Base-by-base conservation (phyloP, 805 yeast species). In the Candida sanyiensis region DNA sequence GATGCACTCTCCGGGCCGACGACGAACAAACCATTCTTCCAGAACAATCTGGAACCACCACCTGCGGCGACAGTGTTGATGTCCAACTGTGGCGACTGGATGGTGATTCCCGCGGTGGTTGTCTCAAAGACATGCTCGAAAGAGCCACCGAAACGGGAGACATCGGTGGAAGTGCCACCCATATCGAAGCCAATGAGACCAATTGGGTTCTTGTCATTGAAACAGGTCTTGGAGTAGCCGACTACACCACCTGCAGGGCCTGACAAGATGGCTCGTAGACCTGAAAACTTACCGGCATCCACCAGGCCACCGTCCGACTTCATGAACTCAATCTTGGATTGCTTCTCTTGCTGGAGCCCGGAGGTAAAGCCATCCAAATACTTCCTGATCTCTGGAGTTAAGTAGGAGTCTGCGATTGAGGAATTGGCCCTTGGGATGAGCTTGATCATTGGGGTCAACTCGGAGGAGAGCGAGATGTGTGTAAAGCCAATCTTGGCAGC, bases 221-320 rank as follows among this genome's bases (percentile, higher is more conserved):
- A 86, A 45, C 95, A 84, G 0, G 97, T 89, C 37, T 76, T 72
- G 0, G 96, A 85, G 51, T 78, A 85, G 0, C 97, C 97, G 24
- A 90, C 96, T 42, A 90, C 95, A 35, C 97, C 97, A 27, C 97
- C 97, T 8, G 97, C 97, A 3, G 97, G 97, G 3, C 97, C 97
- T 1, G 96, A 86, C 25, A 90, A 62, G 35, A 90, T 83, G 4
- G 97, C 95, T 49, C 78, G 73, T 26, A 90, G 66, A 2, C 97
- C 97, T 0, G 96, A 81, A 57, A 90, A 90, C 35, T 75, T 72
- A 17, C 76, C 67, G 52, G 93, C 88, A 40, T 87, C 87, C 17
- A 89, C 88, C 43, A 90, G 70, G 3, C 97, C 97, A 42, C 97
- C 97, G 58, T 90, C 96, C 10, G 95, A 84, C 61, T 90, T 96